Evolutionary conservation across 2,329 filamentous ascomycete genomes (phyloP).

Genomic region (Cordyceps militaris): DNA sequence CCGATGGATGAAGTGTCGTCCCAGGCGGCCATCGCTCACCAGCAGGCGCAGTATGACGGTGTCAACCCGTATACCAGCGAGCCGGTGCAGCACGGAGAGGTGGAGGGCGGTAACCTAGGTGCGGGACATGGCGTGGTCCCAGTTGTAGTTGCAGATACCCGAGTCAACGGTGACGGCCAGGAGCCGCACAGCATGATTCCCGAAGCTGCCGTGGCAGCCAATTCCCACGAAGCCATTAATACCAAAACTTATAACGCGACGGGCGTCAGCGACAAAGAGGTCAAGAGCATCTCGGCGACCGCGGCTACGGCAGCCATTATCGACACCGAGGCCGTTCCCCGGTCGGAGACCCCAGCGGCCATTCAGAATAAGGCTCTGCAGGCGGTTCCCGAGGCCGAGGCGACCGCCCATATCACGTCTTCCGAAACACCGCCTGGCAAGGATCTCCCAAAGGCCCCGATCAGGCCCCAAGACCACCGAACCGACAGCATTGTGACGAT

Average conservation of each 20-base stretch:
- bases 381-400: constrained; percentile 16
- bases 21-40: constrained; percentile 42
- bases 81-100: constrained; percentile 24
- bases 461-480: constrained; percentile 20
- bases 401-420: constrained; percentile 13
- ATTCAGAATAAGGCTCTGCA: constrained; percentile 5
- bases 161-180: constrained; percentile 6
- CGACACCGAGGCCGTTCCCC: background rate
- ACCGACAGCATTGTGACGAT: constrained; percentile 47
- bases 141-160: constrained; percentile 9
- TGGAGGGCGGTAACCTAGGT: constrained; percentile 1
- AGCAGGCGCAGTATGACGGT: constrained; percentile 46
- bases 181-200: constrained; percentile 3
- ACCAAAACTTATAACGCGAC: constrained; percentile 15
- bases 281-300: constrained; percentile 1
- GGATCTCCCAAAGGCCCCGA: constrained; percentile 11
- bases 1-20: constrained; percentile 43
- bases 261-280: background rate
- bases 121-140: constrained; percentile 9
- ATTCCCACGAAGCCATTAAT: constrained; percentile 4
- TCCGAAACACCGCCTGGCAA: constrained; percentile 11
- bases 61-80: constrained; percentile 51
- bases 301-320: constrained; percentile 1
- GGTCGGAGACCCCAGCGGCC: background rate
- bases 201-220: background rate